These are phyloP conservation scores for Gyrodon lividus DNA, from an alignment of 768 basidiomycete species.

Conservation along the genomic window DNA sequence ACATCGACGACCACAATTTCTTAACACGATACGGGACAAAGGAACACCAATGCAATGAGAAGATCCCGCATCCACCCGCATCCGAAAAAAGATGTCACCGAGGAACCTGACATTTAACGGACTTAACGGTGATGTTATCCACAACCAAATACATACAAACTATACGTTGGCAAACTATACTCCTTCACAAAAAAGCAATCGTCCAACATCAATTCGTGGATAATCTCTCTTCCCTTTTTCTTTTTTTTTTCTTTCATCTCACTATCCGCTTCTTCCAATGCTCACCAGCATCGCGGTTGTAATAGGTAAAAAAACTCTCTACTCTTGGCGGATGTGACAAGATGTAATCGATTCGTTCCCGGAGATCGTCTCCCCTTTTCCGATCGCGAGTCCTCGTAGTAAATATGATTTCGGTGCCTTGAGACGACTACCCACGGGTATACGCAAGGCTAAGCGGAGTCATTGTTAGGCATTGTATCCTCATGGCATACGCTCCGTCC, in stretches of 20 bases:
- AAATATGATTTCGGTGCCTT: background rate
- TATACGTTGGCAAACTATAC: background rate
- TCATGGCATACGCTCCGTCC: no score
- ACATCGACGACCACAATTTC: background rate
- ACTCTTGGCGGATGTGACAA: slow-evolving; percentile 4
- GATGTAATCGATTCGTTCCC: background rate
- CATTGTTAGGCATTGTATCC: background rate
- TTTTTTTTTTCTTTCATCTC: background rate
- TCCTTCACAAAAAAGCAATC: background rate
- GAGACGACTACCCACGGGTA: background rate
- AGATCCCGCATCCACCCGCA: slow-evolving; percentile 11
- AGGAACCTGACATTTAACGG: slow-evolving; percentile 20
- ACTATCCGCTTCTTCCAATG: background rate
- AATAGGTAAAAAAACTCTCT: background rate
- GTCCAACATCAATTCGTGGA: slow-evolving; percentile 4
- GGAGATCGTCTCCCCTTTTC: background rate
- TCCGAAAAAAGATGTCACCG: slow-evolving; percentile 21
- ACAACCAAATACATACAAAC: slow-evolving; percentile 9
- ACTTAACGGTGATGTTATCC: slow-evolving; percentile 15
- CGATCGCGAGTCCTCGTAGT: background rate
- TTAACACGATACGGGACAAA: background rate
- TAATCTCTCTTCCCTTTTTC: background rate
- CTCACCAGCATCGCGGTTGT: background rate
- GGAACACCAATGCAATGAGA: slow-evolving; percentile 6
- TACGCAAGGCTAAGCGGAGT: background rate